Evolutionary conservation across 345 rosid species (phyloP).

Genomic region (Hibiscus trionum): DNA sequence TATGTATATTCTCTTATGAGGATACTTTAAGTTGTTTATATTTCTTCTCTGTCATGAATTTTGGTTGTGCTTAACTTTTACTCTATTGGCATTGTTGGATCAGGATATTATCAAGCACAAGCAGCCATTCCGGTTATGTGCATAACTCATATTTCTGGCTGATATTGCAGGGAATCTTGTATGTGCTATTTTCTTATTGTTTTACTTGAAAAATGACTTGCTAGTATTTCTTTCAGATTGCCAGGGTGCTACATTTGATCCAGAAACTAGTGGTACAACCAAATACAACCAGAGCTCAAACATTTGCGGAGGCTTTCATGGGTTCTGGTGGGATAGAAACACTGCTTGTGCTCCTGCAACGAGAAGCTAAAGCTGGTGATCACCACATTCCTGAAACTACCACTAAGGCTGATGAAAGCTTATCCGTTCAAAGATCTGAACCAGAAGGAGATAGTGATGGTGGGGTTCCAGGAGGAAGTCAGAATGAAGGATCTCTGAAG

Average conservation of each 20-base stretch:
- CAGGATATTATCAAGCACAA: neutral
- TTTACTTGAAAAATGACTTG: conserved; percentile 12
- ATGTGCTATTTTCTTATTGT: neutral
- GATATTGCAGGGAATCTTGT: conserved; percentile 2
- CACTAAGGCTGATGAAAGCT: conserved; percentile 26
- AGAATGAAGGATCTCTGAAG: conserved; percentile 34
- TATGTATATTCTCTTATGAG: neutral
- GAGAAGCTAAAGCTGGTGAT: conserved; percentile 89
- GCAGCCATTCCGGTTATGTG: neutral
- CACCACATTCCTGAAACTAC: conserved; percentile 27
- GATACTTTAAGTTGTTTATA: neutral
- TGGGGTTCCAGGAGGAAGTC: conserved; percentile 28
- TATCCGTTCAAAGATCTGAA: conserved; percentile 35
- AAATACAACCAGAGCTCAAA: conserved; percentile 67
- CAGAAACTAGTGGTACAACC: conserved; percentile 91
- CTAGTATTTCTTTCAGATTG: conserved; percentile 51
- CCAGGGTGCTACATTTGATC: conserved; percentile 84
- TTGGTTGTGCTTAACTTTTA: neutral
- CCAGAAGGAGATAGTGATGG: conserved; percentile 13
- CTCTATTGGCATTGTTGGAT: neutral
- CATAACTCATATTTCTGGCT: neutral
- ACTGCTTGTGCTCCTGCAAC: conserved; percentile 90
- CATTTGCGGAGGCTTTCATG: conserved; percentile 74
- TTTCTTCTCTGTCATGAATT: neutral
- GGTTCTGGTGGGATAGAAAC: conserved; percentile 89